Evolutionary conservation across 495 filamentous ascomycete genomes (phyloP).

Genomic region (Glarea lozoyensis): DNA sequence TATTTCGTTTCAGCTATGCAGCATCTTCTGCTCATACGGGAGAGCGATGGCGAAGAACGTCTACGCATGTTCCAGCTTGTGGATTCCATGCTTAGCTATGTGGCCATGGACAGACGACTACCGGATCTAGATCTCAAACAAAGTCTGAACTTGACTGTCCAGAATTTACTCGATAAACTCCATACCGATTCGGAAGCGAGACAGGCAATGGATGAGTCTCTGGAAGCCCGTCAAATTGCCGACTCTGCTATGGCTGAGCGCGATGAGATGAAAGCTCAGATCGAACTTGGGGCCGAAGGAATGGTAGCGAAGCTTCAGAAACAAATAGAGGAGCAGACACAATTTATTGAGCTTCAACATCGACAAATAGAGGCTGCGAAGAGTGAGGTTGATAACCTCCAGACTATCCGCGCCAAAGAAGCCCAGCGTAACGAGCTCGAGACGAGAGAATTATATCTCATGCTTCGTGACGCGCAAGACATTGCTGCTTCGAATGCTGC

Average conservation of each 20-base stretch:
- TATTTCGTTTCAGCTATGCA: slow-evolving; percentile 95
- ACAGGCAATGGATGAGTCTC: slow-evolving; percentile 80
- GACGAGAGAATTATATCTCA: slow-evolving; percentile 92
- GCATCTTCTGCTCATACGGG: slow-evolving; percentile 86
- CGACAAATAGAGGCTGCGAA: slow-evolving; percentile 82
- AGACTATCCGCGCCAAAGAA: slow-evolving; percentile 80
- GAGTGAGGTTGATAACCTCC: slow-evolving; percentile 79
- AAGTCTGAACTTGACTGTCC: slow-evolving; percentile 93
- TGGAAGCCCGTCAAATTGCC: slow-evolving; percentile 82
- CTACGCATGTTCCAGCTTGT: slow-evolving; percentile 97
- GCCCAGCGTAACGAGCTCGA: slow-evolving; percentile 92
- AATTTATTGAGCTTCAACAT: slow-evolving; percentile 79
- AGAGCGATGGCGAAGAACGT: slow-evolving; percentile 87
- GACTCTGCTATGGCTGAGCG: slow-evolving; percentile 93
- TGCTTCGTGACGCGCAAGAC: slow-evolving; percentile 97
- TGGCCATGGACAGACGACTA: slow-evolving; percentile 93
- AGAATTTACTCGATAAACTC: slow-evolving; percentile 85
- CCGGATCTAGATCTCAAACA: slow-evolving; percentile 97
- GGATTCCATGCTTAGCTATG: slow-evolving; percentile 95
- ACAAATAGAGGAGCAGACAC: slow-evolving; percentile 83
- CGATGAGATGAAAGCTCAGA: slow-evolving; percentile 89
- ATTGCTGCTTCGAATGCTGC: slow-evolving; percentile 80
- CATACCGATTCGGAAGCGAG: slow-evolving; percentile 94
- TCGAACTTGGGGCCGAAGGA: slow-evolving; percentile 89
- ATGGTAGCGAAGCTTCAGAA: slow-evolving; percentile 87